These are phyloP conservation scores for Senna tora DNA, from an alignment of 306 rosid genomes.

Conservation along the genomic window DNA sequence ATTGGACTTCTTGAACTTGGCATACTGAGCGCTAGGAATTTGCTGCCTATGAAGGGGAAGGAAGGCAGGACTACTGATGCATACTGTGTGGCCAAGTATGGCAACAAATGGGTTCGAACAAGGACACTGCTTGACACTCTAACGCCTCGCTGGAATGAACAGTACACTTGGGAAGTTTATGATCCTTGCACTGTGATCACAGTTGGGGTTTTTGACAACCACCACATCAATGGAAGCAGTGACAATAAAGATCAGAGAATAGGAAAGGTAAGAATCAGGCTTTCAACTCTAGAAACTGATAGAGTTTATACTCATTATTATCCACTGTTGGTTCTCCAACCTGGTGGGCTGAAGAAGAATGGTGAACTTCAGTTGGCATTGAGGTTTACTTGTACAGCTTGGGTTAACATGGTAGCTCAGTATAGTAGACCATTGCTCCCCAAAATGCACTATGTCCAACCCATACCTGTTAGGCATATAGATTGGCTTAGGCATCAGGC, in stretches of 20 bases:
- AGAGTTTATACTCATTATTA: slow-evolving; percentile 83
- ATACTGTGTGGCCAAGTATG: slow-evolving; percentile 94
- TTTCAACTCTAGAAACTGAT: slow-evolving; percentile 85
- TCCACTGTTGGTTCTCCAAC: slow-evolving; percentile 75
- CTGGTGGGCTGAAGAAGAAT: slow-evolving; percentile 73
- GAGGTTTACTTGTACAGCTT: slow-evolving; percentile 85
- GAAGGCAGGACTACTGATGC: slow-evolving; percentile 82
- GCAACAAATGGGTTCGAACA: slow-evolving; percentile 92
- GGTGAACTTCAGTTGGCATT: slow-evolving; percentile 95
- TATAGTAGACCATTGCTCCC: slow-evolving; percentile 89
- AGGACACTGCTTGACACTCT: slow-evolving; percentile 80
- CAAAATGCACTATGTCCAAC: slow-evolving; percentile 88
- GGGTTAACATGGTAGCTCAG: slow-evolving; percentile 82
- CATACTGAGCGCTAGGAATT: slow-evolving; percentile 78
- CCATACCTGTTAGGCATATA: slow-evolving; percentile 66
- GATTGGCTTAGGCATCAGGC: slow-evolving; percentile 92
- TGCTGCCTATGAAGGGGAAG: slow-evolving; percentile 79
- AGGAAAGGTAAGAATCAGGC: slow-evolving; percentile 89
- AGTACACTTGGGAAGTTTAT: slow-evolving; percentile 89
- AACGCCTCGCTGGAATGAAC: slow-evolving; percentile 93
- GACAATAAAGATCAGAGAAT: slow-evolving; percentile 71
- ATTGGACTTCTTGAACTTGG: slow-evolving; percentile 92
- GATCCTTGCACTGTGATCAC: slow-evolving; percentile 95
- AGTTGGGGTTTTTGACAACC: slow-evolving; percentile 78
- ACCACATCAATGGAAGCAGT: slow-evolving; percentile 64